These are phyloP conservation scores for Lanmaoa rubissima DNA, from an alignment of 768 basidiomycete genomes.

Conservation along the genomic window DNA sequence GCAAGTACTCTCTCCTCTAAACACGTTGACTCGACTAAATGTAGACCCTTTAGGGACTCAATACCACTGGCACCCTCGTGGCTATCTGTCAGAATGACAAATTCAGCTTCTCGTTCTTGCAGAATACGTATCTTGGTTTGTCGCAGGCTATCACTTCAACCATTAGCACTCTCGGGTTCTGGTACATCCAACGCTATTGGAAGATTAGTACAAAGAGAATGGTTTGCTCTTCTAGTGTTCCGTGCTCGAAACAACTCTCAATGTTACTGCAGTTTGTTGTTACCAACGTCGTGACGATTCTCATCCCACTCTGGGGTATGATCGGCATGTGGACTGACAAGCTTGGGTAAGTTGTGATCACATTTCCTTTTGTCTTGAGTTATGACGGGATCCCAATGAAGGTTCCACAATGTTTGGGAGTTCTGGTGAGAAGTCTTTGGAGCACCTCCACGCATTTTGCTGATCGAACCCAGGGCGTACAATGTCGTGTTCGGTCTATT, in stretches of 20 bases:
- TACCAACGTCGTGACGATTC: constrained; percentile 71
- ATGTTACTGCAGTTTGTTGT: constrained; percentile 56
- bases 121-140: constrained; percentile 77
- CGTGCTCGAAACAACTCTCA: neutral
- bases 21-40: neutral
- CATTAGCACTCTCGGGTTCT: constrained; percentile 69
- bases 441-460: neutral
- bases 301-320: constrained; percentile 87
- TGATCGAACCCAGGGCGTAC: constrained; percentile 54
- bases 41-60: constrained; percentile 54
- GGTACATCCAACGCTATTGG: constrained; percentile 80
- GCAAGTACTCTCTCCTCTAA: constrained; percentile 36
- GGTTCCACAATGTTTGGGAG: constrained; percentile 82
- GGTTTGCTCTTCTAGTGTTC: constrained; percentile 38
- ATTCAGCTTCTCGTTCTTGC: constrained; percentile 77
- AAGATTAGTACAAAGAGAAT: constrained; percentile 81
- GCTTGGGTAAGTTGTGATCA: constrained; percentile 51
- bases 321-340: constrained; percentile 78
- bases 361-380: neutral
- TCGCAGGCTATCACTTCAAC: constrained; percentile 76
- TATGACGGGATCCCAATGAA: constrained; percentile 14
- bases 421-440: constrained; percentile 58
- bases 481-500: constrained; percentile 78
- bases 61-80: constrained; percentile 75
- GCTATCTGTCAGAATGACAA: constrained; percentile 78